Evolutionary conservation across 495 filamentous ascomycete genomes (phyloP).

Genomic region (Podospora conica): DNA sequence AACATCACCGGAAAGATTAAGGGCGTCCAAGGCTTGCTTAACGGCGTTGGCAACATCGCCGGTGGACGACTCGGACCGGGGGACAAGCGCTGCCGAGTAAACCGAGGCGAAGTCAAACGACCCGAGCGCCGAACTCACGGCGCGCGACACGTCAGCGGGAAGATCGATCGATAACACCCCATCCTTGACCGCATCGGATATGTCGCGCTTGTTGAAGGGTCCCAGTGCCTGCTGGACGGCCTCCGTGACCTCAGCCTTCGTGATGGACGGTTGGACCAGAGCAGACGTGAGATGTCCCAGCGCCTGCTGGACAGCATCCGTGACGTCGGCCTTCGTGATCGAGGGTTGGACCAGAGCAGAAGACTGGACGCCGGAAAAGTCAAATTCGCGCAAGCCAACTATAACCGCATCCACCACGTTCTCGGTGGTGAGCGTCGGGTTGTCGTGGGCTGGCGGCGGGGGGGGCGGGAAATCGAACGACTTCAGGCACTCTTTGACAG

Average conservation of each 20-base stretch:
- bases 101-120: constrained; percentile 22
- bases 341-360: constrained; percentile 21
- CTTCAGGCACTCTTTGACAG: constrained; percentile 39
- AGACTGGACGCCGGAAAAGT: constrained; percentile 28
- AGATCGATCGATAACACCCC: constrained; percentile 18
- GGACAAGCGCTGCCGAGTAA: constrained; percentile 17
- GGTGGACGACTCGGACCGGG: constrained; percentile 20
- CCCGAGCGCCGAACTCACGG: constrained; percentile 17
- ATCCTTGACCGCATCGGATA: constrained; percentile 25
- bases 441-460: constrained; percentile 5
- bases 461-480: constrained; percentile 34
- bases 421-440: constrained; percentile 22
- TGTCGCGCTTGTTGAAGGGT: constrained; percentile 19
- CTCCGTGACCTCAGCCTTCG: constrained; percentile 24
- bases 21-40: constrained; percentile 24
- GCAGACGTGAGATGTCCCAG: constrained; percentile 22
- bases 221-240: constrained; percentile 26
- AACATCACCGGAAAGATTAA: constrained; percentile 18
- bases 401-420: constrained; percentile 41
- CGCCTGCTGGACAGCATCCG: constrained; percentile 25
- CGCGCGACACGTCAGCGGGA: constrained; percentile 9
- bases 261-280: constrained; percentile 17
- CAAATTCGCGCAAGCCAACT: constrained; percentile 37
- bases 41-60: constrained; percentile 27
- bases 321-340: constrained; percentile 21